Conservation (phyloP, 2,329 filamentous ascomycete species). For the Epichloe sibirici region DNA sequence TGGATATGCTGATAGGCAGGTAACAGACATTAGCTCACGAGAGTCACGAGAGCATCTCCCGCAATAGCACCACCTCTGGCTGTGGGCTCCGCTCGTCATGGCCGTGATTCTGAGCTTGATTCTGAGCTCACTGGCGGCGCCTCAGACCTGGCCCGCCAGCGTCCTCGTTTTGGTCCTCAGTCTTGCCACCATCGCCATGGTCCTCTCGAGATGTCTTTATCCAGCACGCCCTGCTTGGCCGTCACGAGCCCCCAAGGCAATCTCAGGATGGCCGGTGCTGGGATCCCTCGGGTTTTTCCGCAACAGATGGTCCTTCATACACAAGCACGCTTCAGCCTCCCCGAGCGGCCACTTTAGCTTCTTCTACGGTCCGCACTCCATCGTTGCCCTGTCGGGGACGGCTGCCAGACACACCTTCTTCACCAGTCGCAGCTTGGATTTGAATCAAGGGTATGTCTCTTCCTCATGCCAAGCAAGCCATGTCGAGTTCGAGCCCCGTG, state of each 20-base stretch:
- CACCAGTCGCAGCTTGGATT: conserved; percentile 30
- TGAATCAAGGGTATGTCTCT: conserved; percentile 26
- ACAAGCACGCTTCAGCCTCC: conserved; percentile 17
- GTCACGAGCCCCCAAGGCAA: conserved; percentile 12
- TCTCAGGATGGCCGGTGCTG: conserved; percentile 26
- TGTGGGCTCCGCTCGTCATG: background rate
- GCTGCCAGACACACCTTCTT: conserved; percentile 31
- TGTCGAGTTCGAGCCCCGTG: too few relatives aligned
- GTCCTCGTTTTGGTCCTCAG: conserved; percentile 4
- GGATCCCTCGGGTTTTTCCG: conserved; percentile 35
- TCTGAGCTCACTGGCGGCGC: conserved; percentile 2
- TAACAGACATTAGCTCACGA: too few relatives aligned
- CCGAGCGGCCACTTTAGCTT: conserved; percentile 35
- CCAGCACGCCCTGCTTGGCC: conserved; percentile 12
- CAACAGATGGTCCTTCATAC: conserved; percentile 30
- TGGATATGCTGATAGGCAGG: too few relatives aligned
- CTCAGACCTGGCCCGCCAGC: conserved; percentile 7
- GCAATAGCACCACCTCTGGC: too few relatives aligned
- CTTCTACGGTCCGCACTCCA: conserved; percentile 30
- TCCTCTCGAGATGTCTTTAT: background rate
- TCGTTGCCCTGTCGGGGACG: conserved; percentile 32
- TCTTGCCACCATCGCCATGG: background rate
- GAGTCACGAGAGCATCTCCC: too few relatives aligned
- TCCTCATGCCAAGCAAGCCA: background rate
- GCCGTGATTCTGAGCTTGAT: background rate